Percentiles rank a stretch among this genome's conserved stretches.
These are phyloP conservation scores for Linnemannia exigua DNA, from an alignment of 192 early-diverging fungal genomes.

Conservation along the genomic window DNA sequence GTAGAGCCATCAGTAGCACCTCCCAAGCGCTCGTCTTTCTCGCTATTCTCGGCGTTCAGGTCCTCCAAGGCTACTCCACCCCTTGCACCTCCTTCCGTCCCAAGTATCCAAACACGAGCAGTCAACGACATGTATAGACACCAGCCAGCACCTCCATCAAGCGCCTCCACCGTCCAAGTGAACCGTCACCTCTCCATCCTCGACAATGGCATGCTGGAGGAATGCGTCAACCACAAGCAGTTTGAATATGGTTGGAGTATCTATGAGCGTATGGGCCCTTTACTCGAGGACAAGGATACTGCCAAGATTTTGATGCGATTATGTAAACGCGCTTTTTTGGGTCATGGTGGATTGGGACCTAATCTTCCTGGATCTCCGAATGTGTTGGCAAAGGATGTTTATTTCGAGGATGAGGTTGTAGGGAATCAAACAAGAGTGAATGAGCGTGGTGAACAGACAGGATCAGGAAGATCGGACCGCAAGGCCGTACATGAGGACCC, in stretches of 20 bases:
- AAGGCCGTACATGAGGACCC: conserved; percentile 15
- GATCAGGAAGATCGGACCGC: not conserved
- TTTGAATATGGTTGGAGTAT: conserved; percentile 46
- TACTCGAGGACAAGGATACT: conserved; percentile 35
- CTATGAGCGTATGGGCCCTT: conserved; percentile 42
- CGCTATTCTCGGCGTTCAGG: not conserved
- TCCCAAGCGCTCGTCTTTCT: not conserved
- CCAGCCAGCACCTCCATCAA: not conserved
- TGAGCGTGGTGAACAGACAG: not conserved
- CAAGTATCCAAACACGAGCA: not conserved
- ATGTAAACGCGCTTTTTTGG: conserved; percentile 33
- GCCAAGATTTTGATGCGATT: conserved; percentile 33
- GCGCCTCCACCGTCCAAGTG: not conserved
- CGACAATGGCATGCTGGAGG: conserved; percentile 41
- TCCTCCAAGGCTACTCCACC: not conserved
- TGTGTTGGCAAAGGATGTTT: conserved; percentile 11
- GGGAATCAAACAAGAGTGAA: not conserved
- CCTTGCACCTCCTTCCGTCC: not conserved
- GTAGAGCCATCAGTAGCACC: not conserved
- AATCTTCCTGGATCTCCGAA: conserved; percentile 18
- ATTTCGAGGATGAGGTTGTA: conserved; percentile 13
- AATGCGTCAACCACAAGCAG: conserved; percentile 41
- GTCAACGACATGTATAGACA: not conserved
- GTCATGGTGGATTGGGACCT: conserved; percentile 13
- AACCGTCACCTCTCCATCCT: conserved; percentile 26